These are phyloP conservation scores for Choanephora cucurbitarum DNA, from an alignment of 371 early-diverging fungal genomes.

Conservation along the genomic window DNA sequence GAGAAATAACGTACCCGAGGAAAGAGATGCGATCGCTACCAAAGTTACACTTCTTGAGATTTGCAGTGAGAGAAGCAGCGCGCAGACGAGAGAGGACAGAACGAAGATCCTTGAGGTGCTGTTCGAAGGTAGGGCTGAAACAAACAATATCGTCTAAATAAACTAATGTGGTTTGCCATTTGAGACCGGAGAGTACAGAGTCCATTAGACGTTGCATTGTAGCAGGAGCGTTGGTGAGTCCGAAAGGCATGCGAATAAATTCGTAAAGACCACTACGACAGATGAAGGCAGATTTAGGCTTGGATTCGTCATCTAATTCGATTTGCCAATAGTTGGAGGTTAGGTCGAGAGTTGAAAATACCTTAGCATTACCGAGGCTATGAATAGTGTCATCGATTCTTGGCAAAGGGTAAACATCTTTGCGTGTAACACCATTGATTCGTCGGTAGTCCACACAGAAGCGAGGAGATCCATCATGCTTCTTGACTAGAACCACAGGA, in stretches of 20 bases:
- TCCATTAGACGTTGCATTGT: conserved; percentile 42
- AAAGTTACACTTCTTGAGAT: conserved; percentile 48
- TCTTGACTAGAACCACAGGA: conserved; percentile 32
- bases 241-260: too few species aligned
- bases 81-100: conserved; percentile 28
- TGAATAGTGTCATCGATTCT: conserved; percentile 11
- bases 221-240: conserved; percentile 4
- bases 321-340: conserved; percentile 14
- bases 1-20: conserved; percentile 2
- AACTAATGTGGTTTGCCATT: conserved; percentile 1
- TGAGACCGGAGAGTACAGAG: conserved; percentile 30
- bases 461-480: conserved; percentile 29
- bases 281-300: conserved; percentile 31
- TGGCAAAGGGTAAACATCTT: conserved; percentile 30
- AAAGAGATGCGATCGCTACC: conserved; percentile 12
- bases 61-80: conserved; percentile 24
- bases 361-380: conserved; percentile 21
- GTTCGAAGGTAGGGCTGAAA: conserved; percentile 5
- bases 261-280: not conserved
- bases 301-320: conserved; percentile 2
- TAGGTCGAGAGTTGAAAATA: conserved; percentile 25
- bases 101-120: conserved; percentile 5
- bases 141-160: conserved; percentile 12
- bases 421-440: conserved; percentile 37
- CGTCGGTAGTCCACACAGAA: conserved; percentile 6